Evolutionary conservation across 352 stramenopile species (phyloP).

Genomic region (Phytophthora fragariae): DNA sequence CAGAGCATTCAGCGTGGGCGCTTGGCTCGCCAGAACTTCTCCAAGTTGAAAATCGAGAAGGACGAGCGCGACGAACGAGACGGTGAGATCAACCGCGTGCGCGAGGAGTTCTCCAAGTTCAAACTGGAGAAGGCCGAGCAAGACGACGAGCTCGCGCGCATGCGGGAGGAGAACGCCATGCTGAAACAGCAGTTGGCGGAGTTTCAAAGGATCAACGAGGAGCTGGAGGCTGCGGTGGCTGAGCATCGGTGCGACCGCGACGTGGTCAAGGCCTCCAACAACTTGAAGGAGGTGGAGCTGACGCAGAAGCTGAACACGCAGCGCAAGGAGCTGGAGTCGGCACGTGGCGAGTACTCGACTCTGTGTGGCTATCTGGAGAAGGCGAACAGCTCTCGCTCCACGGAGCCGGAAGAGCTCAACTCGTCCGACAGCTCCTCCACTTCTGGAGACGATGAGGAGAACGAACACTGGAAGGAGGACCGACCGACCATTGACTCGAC

Average conservation of each 20-base stretch:
- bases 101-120: neutral
- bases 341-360: slow-evolving; percentile 52
- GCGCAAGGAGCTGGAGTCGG: slow-evolving; percentile 54
- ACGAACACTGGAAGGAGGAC: slow-evolving; percentile 39
- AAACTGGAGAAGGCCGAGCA: slow-evolving; percentile 16
- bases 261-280: slow-evolving; percentile 63
- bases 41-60: slow-evolving; percentile 58
- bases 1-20: slow-evolving; percentile 58
- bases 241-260: slow-evolving; percentile 67
- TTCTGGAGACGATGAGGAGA: slow-evolving; percentile 47
- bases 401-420: slow-evolving; percentile 54
- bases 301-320: slow-evolving; percentile 62
- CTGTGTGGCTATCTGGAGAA: slow-evolving; percentile 64
- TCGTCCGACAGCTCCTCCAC: slow-evolving; percentile 44
- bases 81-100: slow-evolving; percentile 35
- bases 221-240: slow-evolving; percentile 63
- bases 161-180: slow-evolving; percentile 60
- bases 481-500: slow-evolving; percentile 39
- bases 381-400: slow-evolving; percentile 52
- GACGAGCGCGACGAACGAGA: slow-evolving; percentile 31
- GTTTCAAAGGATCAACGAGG: slow-evolving; percentile 65
- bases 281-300: slow-evolving; percentile 63
- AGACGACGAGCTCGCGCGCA: slow-evolving; percentile 45
- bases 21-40: slow-evolving; percentile 60
- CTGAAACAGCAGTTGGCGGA: slow-evolving; percentile 67